Evolutionary conservation across 345 rosid species (phyloP).

Genomic region (Populus simonii): DNA sequence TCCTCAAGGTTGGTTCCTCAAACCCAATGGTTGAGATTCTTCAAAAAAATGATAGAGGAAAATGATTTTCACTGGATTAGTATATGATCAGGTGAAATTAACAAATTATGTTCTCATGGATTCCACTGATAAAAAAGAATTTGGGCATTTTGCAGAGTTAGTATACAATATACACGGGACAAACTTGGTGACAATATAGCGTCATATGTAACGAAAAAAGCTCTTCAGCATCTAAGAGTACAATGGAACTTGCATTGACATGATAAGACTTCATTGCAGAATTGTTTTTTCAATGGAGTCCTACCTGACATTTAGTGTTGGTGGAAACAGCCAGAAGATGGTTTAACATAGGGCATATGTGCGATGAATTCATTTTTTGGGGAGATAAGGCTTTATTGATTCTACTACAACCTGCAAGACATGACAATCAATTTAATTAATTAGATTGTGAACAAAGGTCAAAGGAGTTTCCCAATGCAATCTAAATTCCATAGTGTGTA

Average conservation of each 20-base stretch:
- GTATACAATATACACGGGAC: background rate
- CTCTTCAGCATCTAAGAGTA: background rate
- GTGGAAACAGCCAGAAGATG: background rate
- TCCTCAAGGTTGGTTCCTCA: background rate
- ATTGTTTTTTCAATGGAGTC: background rate
- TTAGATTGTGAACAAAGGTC: background rate
- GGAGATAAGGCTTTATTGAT: slow-evolving; percentile 23
- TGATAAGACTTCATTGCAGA: background rate
- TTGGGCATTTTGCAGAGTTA: background rate
- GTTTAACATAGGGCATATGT: background rate
- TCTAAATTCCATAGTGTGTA: background rate
- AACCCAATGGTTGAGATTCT: background rate
- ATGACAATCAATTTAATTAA: background rate
- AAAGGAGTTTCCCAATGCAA: background rate
- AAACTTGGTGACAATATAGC: background rate
- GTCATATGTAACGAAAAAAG: background rate
- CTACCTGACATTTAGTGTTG: background rate
- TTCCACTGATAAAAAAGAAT: background rate
- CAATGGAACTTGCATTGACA: background rate
- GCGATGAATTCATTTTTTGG: slow-evolving; percentile 13
- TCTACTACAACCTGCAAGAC: slow-evolving; percentile 27
- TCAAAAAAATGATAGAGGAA: too few species aligned
- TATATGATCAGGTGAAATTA: background rate
- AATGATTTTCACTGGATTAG: background rate
- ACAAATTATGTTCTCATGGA: background rate